Base-by-base conservation (phyloP, 306 rosid genomes). In the Canavalia gladiata region DNA sequence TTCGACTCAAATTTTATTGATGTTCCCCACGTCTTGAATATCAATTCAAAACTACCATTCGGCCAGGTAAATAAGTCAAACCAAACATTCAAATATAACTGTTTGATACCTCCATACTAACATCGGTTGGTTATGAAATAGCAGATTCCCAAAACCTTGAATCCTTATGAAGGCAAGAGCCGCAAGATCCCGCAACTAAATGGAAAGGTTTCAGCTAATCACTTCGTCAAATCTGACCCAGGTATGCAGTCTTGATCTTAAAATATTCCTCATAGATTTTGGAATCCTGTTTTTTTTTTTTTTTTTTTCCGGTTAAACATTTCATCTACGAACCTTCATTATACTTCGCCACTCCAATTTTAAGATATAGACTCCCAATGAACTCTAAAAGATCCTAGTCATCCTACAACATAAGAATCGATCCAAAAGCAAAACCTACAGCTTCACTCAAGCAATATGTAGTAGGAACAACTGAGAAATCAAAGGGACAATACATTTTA, bases 11-110 rank as follows among this genome's bases (percentile, higher is more conserved):
- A 34, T 0, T 2, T 11, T 30, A 0, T 35, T 62, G 49, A n/a
- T 6, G 49, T 39, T 66, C 11, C 25, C 2, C 25, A 43, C 29
- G 41, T 45, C 49, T 4, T 13, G 56, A 2, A n/a, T 54, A 34
- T 18, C 13, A 73, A 35, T 47, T 78, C 77, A 83, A 79, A 86
- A 70, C 87, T 79, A 69, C 80, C 80, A 83, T 75, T 79, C 82
- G 0, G 8, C 34, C n/a, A 55, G 11, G 28, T 4, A 70, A 58
- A 13, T 4, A 79, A 52, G 81, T 54, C 81, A 80, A 75, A 83
- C 89, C 87, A 73, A 80, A 55, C 84, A 72, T 52, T 83, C 89
- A 75, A 83, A 49, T 6, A 49, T 4, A 49, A 39, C 71, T 1
- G 25, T 37, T 41, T 8, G 60, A 12, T 65, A 59, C 25, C 51